These are phyloP conservation scores for Crithidia mellificae DNA, from an alignment of 208 protist species.

Conservation along the genomic window DNA sequence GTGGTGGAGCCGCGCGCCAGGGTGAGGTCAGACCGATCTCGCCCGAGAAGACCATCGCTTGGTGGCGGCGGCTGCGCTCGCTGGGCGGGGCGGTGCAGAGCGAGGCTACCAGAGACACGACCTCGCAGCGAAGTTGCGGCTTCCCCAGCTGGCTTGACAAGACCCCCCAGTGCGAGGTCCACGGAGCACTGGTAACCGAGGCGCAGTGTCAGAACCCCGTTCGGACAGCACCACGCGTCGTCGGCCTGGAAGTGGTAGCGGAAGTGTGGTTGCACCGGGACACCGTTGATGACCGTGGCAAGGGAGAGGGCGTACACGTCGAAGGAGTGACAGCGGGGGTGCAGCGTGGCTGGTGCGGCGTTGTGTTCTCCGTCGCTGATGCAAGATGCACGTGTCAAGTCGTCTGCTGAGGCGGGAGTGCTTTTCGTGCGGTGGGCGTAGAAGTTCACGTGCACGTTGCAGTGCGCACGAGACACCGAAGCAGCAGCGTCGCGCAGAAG, in stretches of 20 bases:
- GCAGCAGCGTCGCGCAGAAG: background rate
- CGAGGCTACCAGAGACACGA: background rate
- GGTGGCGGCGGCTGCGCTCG: background rate
- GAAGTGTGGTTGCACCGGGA: slow-evolving; percentile 43
- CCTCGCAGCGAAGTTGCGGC: background rate
- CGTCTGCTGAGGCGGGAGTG: no score
- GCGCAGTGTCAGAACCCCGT: slow-evolving; percentile 15
- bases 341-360: background rate
- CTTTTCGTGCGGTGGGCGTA: background rate
- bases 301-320: slow-evolving; percentile 24
- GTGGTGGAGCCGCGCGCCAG: slow-evolving; percentile 5
- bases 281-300: slow-evolving; percentile 23
- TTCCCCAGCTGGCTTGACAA: background rate
- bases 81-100: slow-evolving; percentile 4
- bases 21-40: background rate
- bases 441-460: slow-evolving; percentile 25
- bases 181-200: slow-evolving; percentile 26
- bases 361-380: background rate
- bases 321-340: slow-evolving; percentile 17
- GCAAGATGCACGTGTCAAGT: no score
- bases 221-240: background rate
- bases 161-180: slow-evolving; percentile 20
- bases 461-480: slow-evolving; percentile 29
- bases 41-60: background rate
- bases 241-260: slow-evolving; percentile 38